Conservation (phyloP, 306 rosid genomes). For the Malus fusca region DNA sequence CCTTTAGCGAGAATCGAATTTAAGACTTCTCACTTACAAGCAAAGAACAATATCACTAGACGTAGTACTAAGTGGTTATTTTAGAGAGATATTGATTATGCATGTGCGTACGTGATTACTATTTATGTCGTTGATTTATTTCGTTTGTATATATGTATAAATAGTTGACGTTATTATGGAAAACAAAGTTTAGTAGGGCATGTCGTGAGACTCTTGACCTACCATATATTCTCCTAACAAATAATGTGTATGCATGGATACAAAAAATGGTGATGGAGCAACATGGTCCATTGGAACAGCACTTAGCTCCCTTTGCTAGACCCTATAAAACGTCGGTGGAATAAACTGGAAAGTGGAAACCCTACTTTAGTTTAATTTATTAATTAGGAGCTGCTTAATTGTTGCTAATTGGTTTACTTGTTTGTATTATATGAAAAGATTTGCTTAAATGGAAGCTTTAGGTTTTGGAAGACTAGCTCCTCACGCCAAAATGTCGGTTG, state of each 20-base stretch:
- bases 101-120: neutral
- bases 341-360: neutral
- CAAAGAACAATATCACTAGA: no score
- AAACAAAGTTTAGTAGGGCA: neutral
- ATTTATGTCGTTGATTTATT: no score
- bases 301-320: neutral
- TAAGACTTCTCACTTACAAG: no score
- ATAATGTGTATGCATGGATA: conserved; percentile 18
- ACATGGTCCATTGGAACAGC: neutral
- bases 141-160: neutral
- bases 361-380: neutral
- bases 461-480: neutral
- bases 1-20: no score
- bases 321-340: neutral
- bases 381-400: neutral
- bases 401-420: no score
- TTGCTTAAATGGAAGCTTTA: neutral
- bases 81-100: no score
- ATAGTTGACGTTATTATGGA: neutral
- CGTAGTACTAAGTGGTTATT: no score
- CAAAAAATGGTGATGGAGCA: conserved; percentile 4
- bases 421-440: neutral
- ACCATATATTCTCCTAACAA: conserved; percentile 24
- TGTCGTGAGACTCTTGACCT: neutral
- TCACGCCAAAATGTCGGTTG: neutral